Evolutionary conservation across 768 basidiomycete genomes (phyloP).

Genomic region (Tylopilus rubrobrunneus): DNA sequence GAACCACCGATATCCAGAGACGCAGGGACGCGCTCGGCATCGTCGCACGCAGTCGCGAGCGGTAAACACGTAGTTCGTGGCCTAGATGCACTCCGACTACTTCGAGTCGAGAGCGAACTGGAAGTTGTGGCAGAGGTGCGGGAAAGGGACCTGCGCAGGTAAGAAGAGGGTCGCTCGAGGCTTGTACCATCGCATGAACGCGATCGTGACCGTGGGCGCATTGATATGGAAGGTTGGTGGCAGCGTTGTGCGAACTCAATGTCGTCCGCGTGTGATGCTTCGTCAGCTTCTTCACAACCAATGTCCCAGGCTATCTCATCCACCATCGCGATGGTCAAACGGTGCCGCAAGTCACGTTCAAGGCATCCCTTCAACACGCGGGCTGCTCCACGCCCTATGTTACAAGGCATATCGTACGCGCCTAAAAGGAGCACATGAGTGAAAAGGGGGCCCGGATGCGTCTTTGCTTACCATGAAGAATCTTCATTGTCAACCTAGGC

Average conservation of each 20-base stretch:
- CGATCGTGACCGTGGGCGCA: constrained; percentile 24
- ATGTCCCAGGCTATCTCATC: constrained; percentile 80
- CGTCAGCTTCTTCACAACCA: constrained; percentile 58
- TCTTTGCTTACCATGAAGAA: constrained; percentile 66
- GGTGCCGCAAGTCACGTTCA: constrained; percentile 50
- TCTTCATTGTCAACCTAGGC: constrained; percentile 88
- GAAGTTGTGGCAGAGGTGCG: constrained; percentile 42
- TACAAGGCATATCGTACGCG: constrained; percentile 53
- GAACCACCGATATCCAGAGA: constrained; percentile 28
- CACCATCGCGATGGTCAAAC: constrained; percentile 82
- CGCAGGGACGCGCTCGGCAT: constrained; percentile 21
- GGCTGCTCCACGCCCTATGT: constrained; percentile 58
- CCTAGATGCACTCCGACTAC: constrained; percentile 42
- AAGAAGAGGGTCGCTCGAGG: constrained; percentile 22
- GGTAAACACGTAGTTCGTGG: constrained; percentile 26
- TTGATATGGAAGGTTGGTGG: constrained; percentile 11
- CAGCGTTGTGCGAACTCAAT: constrained; percentile 24
- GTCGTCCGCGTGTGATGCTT: constrained; percentile 28
- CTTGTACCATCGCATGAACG: constrained; percentile 24
- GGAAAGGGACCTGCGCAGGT: constrained; percentile 45
- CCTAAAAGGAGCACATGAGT: constrained; percentile 39
- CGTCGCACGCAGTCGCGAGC: constrained; percentile 26
- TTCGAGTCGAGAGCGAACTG: constrained; percentile 37
- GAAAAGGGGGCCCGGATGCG: not conserved
- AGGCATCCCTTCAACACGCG: constrained; percentile 79